Percentiles rank a stretch among this genome's conserved stretches.
phyloP scores from a whole-genome alignment of 2,329 filamentous ascomycete genomes.

The Monosporascus sp. region DNA sequence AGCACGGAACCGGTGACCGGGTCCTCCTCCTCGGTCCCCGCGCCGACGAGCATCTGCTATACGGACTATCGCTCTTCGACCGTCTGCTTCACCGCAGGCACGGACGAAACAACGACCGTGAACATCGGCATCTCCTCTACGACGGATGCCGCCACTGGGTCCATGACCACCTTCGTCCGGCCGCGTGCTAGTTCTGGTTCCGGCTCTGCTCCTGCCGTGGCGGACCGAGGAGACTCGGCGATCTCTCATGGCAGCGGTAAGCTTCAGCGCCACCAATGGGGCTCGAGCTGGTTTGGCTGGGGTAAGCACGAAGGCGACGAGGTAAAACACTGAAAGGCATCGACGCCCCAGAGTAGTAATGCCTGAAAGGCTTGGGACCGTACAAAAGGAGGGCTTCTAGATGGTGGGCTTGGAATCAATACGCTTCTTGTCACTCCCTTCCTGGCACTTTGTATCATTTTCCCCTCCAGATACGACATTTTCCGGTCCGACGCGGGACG shows the following conservation, averaged over 20 bases:
- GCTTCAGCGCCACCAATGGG: not conserved
- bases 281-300: not conserved
- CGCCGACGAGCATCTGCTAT: not conserved
- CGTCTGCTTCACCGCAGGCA: not conserved
- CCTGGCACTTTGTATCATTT: not conserved
- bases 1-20: constrained; percentile 9
- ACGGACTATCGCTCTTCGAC: not conserved
- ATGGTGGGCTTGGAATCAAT: not conserved
- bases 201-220: not conserved
- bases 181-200: not conserved
- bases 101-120: not conserved
- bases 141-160: not conserved
- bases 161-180: not conserved
- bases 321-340: not conserved
- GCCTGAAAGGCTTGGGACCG: not conserved
- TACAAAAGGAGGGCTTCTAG: not conserved
- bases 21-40: not conserved
- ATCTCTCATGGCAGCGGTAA: not conserved
- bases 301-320: not conserved
- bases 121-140: too few species aligned
- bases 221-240: not conserved
- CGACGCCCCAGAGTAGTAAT: not conserved
- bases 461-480: not conserved
- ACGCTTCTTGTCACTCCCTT: not conserved
- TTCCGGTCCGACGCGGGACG: not conserved